phyloP scores from a whole-genome alignment of 2,329 filamentous ascomycete genomes.

The Verticillium nubilum region DNA sequence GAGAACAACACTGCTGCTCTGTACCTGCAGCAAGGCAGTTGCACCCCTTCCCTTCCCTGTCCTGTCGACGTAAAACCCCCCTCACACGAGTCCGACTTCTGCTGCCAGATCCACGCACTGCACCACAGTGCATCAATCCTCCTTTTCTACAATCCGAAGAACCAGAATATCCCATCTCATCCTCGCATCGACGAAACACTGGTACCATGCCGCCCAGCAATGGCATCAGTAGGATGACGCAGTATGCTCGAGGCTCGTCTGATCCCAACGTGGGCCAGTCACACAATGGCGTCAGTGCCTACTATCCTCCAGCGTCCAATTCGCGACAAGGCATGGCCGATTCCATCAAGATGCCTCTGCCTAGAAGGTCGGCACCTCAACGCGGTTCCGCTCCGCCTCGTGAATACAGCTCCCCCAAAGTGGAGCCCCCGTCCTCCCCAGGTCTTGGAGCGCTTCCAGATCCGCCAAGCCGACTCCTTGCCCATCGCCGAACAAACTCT shows the following conservation, averaged over 20 bases:
- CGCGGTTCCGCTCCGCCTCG: slow-evolving; percentile 20
- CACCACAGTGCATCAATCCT: no score
- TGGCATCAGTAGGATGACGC: slow-evolving; percentile 7
- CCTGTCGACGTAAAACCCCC: no score
- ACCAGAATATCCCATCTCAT: not conserved
- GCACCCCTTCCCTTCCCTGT: no score
- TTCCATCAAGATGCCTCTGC: slow-evolving; percentile 28
- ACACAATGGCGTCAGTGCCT: not conserved
- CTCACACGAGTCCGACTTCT: no score
- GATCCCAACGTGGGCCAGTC: slow-evolving; percentile 1
- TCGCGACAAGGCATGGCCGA: slow-evolving; percentile 23
- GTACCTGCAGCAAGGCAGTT: no score
- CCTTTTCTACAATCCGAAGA: no score
- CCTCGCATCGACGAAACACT: not conserved
- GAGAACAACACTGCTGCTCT: no score
- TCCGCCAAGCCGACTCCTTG: slow-evolving; percentile 12
- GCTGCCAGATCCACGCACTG: no score
- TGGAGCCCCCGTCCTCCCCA: slow-evolving; percentile 17
- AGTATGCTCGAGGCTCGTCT: slow-evolving; percentile 9
- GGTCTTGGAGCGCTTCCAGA: slow-evolving; percentile 12
- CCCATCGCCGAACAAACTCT: slow-evolving; percentile 13
- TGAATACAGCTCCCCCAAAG: slow-evolving; percentile 16
- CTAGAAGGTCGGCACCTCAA: slow-evolving; percentile 17
- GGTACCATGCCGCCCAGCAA: slow-evolving; percentile 10
- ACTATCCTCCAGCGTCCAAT: slow-evolving; percentile 1